Conservation (phyloP, 1,284 basidiomycete genomes). For the Cutaneotrichosporon sp. region DNA sequence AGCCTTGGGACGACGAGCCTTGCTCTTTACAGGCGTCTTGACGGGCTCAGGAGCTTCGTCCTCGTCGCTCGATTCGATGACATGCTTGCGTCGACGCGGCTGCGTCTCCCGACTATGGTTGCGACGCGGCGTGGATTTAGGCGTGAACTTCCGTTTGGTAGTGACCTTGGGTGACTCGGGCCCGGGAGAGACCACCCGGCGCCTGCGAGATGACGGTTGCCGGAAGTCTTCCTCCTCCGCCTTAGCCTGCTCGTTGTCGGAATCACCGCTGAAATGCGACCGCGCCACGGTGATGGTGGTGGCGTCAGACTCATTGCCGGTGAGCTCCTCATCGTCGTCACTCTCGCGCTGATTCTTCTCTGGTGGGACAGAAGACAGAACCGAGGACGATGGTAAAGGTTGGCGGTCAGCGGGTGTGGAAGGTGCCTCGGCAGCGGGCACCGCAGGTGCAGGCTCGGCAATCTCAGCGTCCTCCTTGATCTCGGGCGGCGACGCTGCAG, state of each 20-base stretch:
- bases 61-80: slow-evolving; percentile 20
- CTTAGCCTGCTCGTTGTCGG: slow-evolving; percentile 5
- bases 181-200: slow-evolving; percentile 11
- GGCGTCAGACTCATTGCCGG: slow-evolving; percentile 31
- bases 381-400: slow-evolving; percentile 2
- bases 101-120: background rate
- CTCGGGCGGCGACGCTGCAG: background rate
- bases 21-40: slow-evolving; percentile 3
- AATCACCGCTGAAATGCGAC: slow-evolving; percentile 21
- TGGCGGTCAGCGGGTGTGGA: background rate
- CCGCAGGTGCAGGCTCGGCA: background rate
- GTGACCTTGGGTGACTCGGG: slow-evolving; percentile 5
- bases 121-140: no score
- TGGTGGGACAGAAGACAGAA: slow-evolving; percentile 13
- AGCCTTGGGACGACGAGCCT: background rate
- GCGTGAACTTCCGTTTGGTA: background rate
- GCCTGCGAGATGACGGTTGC: slow-evolving; percentile 8
- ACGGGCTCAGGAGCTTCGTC: slow-evolving; percentile 3
- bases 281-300: slow-evolving; percentile 33
- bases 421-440: no score
- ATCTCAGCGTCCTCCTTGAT: slow-evolving; percentile 3
- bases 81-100: slow-evolving; percentile 10
- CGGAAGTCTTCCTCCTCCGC: slow-evolving; percentile 8
- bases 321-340: slow-evolving; percentile 14
- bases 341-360: slow-evolving; percentile 9